Evolutionary conservation across 495 filamentous ascomycete genomes (phyloP), one percentile per base, ranked within the genome.

Genomic region (Pseudevernia furfuracea): DNA sequence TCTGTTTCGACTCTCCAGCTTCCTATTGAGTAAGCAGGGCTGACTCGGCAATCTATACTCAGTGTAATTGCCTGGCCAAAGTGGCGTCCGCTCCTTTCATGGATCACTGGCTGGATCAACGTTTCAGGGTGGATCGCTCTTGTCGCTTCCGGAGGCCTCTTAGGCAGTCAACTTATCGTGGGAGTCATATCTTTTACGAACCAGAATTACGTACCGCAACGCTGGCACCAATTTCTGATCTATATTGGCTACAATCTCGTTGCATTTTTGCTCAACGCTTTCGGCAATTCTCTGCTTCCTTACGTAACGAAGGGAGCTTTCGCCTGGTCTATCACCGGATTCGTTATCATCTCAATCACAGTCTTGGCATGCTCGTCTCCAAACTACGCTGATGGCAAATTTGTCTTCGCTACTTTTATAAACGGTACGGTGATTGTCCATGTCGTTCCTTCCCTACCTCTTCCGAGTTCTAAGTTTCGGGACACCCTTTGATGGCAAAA

Each of bases 61-160:
- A 55, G 52, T 21, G 52, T 55, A 0, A 55, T 55, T 0, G 52
- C 52, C 52, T 55, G 52, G 52, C 52, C 52, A 55, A 75, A 71
- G 56, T 89, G 81, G 81, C 82, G 84, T 55, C 83, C 84, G 1
- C 72, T 85, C 28, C 74, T 90, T 9, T 85, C 82, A 15, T 91
- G 85, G 82, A 82, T 85, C 38, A 89, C 86, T 0, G 88, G 88
- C 14, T 91, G 88, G 88, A 84, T 90, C 63, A 90, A 88, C 71
- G 83, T 86, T 37, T 82, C 84, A 38, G 88, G 86, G 23, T 90
- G 87, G 88, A 87, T 90, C 68, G 80, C 79, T 5, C 75, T 81
- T 19, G 80, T 79, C 10, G 74, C 81, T 5, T 80, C 75, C 43
- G 79, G 79, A 46, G 79, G 77, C 55, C 79, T 82, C 59, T 71